Percentiles rank a stretch among this genome's conserved stretches.
phyloP scores from a whole-genome alignment of 495 filamentous ascomycete genomes.

The Daldinia grandis region DNA sequence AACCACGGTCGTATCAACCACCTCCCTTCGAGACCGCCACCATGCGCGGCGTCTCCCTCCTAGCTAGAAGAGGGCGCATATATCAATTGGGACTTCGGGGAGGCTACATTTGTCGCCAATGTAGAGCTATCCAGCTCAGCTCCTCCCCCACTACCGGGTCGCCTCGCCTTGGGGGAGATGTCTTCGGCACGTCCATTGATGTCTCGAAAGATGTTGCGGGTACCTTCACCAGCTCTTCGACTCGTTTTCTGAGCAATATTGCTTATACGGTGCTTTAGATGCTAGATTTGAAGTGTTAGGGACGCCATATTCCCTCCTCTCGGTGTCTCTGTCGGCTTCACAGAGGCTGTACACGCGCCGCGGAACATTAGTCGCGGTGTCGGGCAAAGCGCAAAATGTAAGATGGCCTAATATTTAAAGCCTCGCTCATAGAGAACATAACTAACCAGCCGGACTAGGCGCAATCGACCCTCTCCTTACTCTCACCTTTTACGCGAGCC shows the following conservation, averaged over 20 bases:
- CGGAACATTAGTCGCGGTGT: conserved; percentile 88
- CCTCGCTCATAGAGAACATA: neutral
- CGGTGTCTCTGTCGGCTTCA: conserved; percentile 89
- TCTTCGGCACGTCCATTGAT: conserved; percentile 52
- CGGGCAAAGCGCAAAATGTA: conserved; percentile 91
- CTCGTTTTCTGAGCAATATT: neutral
- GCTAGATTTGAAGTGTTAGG: conserved; percentile 93
- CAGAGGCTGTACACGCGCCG: conserved; percentile 90
- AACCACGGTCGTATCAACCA: conserved; percentile 6
- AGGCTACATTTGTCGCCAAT: conserved; percentile 55
- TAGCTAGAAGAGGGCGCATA: conserved; percentile 31
- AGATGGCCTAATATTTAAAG: conserved; percentile 25
- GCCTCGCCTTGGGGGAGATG: conserved; percentile 54
- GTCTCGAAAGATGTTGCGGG: conserved; percentile 50
- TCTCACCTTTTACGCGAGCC: conserved; percentile 81
- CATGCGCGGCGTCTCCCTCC: conserved; percentile 45
- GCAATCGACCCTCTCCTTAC: conserved; percentile 85
- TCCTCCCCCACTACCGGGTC: conserved; percentile 60
- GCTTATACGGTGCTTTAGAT: conserved; percentile 63
- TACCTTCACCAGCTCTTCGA: conserved; percentile 37
- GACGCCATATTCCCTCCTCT: conserved; percentile 88
- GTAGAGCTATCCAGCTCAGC: conserved; percentile 63
- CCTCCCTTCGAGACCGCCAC: conserved; percentile 20
- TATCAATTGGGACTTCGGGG: conserved; percentile 30
- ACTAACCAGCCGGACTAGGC: conserved; percentile 54